phyloP scores from a whole-genome alignment of 2,329 filamentous ascomycete genomes.

The Chrysoporthe deuterocubensis region DNA sequence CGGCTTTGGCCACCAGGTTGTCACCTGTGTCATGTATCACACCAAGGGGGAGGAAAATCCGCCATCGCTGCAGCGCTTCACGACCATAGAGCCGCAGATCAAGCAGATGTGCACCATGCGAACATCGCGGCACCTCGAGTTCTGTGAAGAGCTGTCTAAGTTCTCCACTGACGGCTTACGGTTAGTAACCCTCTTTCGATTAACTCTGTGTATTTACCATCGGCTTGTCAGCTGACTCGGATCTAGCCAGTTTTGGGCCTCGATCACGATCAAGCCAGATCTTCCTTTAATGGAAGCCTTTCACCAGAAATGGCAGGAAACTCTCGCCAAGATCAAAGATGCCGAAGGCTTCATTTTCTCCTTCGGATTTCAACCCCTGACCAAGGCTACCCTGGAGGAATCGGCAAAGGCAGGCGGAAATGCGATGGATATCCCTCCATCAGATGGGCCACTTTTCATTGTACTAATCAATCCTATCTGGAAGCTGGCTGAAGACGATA shows the following conservation, averaged over 20 bases:
- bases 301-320: constrained; percentile 30
- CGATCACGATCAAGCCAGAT: constrained; percentile 16
- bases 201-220: not conserved
- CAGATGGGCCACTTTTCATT: constrained; percentile 32
- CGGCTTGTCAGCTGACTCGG: not conserved
- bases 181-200: not conserved
- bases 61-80: constrained; percentile 30
- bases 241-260: constrained; percentile 16
- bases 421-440: constrained; percentile 30
- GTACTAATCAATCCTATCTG: constrained; percentile 33
- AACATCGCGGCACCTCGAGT: constrained; percentile 29
- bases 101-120: constrained; percentile 29
- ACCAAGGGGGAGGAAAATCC: constrained; percentile 30
- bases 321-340: constrained; percentile 27
- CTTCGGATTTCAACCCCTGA: constrained; percentile 31
- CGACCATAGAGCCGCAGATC: constrained; percentile 30
- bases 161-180: not conserved
- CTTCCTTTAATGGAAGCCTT: constrained; percentile 28
- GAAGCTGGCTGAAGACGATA: constrained; percentile 18
- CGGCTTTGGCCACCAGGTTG: constrained; percentile 29
- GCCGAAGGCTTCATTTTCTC: constrained; percentile 32
- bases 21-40: constrained; percentile 32
- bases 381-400: constrained; percentile 29
- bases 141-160: constrained; percentile 24
- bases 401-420: constrained; percentile 31